Base-by-base conservation (phyloP, 108 stramenopile genomes). In the Cylindrotheca closterium region DNA sequence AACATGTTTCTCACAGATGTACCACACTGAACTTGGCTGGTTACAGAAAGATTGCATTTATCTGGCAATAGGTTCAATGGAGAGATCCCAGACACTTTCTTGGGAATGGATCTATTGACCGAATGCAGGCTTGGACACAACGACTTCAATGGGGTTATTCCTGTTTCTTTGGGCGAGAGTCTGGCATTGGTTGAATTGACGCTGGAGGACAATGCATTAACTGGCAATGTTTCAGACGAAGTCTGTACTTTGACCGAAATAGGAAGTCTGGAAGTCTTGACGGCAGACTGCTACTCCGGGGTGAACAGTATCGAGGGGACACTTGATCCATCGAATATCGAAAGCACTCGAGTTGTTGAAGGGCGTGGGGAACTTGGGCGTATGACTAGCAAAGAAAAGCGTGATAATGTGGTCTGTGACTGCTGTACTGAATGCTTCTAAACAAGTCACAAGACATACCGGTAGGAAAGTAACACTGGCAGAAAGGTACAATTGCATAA, bases 31-130 rank as follows among this genome's bases (percentile, higher is more conserved):
- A n/a, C n/a, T n/a, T n/a, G n/a, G n/a, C n/a, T n/a, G n/a, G n/a
- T n/a, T 15, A 15, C 15, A 42, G 37, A 42, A 42, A 42, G 15
- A 15, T 10, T 42, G 15, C 37, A 42, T 23, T 26, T 87, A 32
- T 58, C 71, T 54, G 58, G 78, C 22, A 87, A 83, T 58, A 12
- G 51, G 54, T 53, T 87, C 54, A 77, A 65, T 30, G 80, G 86
- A 5, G 29, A 62, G 10, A 82, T 87, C 34, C 86, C 86, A 15
- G 31, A 65, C 3, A 74, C 69, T 57, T 74, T 75, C 51, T 60
- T 55, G 4, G 53, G 55, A 34, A 29, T 69, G 34, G 66, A 69
- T 4, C 65, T 52, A 28, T 57, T 86, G 68, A 67, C 70, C 60
- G 82, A 80, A 46, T 63, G 83, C 24, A 75, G 74, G 70, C 45